Conservation (phyloP, 495 filamentous ascomycete species). For the Trichocladium uniseriatum region DNA sequence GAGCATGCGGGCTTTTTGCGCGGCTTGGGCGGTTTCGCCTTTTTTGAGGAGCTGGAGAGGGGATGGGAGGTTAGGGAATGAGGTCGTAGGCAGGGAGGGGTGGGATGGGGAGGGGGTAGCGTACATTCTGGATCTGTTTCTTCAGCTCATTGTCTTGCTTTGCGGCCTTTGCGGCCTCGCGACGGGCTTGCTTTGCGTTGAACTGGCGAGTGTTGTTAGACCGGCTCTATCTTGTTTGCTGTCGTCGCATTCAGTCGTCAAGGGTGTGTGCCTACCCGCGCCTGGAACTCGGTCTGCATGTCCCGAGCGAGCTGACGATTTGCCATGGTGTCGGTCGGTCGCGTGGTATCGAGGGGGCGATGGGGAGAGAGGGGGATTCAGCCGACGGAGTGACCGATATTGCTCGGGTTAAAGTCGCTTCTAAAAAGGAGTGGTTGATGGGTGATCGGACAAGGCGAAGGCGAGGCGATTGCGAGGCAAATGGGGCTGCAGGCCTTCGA, state of each 20-base stretch:
- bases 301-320: constrained; percentile 43
- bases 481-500: background rate
- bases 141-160: constrained; percentile 77
- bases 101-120: constrained; percentile 9
- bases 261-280: constrained; percentile 33
- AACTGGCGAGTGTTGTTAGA: constrained; percentile 43
- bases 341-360: constrained; percentile 2
- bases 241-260: too few relatives aligned
- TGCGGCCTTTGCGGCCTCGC: constrained; percentile 69
- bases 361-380: background rate
- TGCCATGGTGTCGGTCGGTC: constrained; percentile 30
- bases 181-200: constrained; percentile 73
- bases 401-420: background rate
- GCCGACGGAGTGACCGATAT: background rate
- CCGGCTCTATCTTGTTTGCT: background rate
- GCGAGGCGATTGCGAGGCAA: background rate
- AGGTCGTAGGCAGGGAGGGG: background rate
- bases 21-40: constrained; percentile 69
- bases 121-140: constrained; percentile 71
- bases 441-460: background rate
- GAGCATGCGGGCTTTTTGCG: constrained; percentile 64
- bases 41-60: constrained; percentile 51
- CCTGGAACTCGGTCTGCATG: constrained; percentile 46
- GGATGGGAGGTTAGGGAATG: background rate
- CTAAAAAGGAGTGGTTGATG: too few relatives aligned